A percentile compares a stretch with the other conserved stretches of the same genome.
Conservation (phyloP, 2,329 filamentous ascomycete genomes). For the Sporothrix protearum region DNA sequence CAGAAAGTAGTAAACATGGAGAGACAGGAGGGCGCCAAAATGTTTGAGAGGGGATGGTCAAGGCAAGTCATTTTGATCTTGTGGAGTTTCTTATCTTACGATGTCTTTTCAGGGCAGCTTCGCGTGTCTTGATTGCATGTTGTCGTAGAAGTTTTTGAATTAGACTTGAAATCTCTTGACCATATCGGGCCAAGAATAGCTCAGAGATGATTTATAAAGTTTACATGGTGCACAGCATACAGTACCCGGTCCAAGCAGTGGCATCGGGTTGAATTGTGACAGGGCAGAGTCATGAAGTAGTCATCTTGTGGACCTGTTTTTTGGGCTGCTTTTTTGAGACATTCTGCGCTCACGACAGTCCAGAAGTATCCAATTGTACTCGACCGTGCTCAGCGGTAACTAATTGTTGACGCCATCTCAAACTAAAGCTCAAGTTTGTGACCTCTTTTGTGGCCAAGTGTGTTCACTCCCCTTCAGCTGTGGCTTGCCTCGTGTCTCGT, state of each 20-base stretch:
- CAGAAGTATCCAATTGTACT: background rate
- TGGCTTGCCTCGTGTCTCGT: background rate
- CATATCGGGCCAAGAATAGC: background rate
- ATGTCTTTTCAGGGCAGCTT: background rate
- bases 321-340: background rate
- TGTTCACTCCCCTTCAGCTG: background rate
- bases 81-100: background rate
- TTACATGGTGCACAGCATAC: background rate
- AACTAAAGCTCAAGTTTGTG: background rate
- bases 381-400: background rate
- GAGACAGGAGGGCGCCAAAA: background rate
- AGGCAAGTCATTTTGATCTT: background rate
- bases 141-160: conserved; percentile 7
- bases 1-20: background rate
- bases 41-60: background rate
- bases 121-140: conserved; percentile 4
- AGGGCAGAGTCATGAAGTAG: background rate
- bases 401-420: background rate
- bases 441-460: too few relatives aligned
- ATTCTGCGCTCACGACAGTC: background rate
- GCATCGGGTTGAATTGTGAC: background rate
- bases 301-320: background rate
- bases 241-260: background rate
- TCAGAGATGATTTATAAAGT: background rate
- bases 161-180: background rate